Evolutionary conservation across 2,329 filamentous ascomycete species (phyloP).

Genomic region (Aureobasidium sp.): DNA sequence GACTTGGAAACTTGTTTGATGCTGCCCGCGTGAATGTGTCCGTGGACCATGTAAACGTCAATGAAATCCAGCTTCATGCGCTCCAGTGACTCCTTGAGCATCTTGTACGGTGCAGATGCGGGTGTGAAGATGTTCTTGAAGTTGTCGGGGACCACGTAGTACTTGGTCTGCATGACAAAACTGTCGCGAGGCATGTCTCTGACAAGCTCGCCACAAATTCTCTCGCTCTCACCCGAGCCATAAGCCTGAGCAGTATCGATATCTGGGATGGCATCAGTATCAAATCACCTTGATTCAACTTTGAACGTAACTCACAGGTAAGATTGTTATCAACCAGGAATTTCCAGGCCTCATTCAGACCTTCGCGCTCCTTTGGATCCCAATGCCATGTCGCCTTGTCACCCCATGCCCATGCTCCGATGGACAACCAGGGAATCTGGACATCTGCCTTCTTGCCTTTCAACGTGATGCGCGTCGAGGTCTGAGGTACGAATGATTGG

Average conservation of each 20-base stretch:
- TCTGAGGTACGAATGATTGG: conserved; percentile 17
- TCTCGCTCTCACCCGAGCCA: conserved; percentile 37
- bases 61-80: conserved; percentile 34
- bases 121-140: conserved; percentile 30
- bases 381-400: conserved; percentile 27
- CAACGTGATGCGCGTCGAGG: conserved; percentile 17
- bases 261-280: conserved; percentile 17
- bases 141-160: conserved; percentile 32
- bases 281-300: neutral
- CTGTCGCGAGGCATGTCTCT: conserved; percentile 29
- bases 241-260: conserved; percentile 41
- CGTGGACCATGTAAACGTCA: conserved; percentile 38
- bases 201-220: conserved; percentile 37
- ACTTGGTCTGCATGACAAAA: conserved; percentile 39
- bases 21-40: conserved; percentile 35
- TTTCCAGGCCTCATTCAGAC: conserved; percentile 34
- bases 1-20: conserved; percentile 36
- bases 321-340: conserved; percentile 31
- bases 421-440: conserved; percentile 20
- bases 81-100: conserved; percentile 32
- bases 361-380: conserved; percentile 31
- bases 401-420: conserved; percentile 26
- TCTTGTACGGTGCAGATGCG: conserved; percentile 29
- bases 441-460: conserved; percentile 22
- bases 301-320: conserved; percentile 23